A percentile compares a stretch with the other conserved stretches of the same genome.
phyloP scores from a whole-genome alignment of 1,284 basidiomycete genomes.

The Microbotryum silenes-acaulis region DNA sequence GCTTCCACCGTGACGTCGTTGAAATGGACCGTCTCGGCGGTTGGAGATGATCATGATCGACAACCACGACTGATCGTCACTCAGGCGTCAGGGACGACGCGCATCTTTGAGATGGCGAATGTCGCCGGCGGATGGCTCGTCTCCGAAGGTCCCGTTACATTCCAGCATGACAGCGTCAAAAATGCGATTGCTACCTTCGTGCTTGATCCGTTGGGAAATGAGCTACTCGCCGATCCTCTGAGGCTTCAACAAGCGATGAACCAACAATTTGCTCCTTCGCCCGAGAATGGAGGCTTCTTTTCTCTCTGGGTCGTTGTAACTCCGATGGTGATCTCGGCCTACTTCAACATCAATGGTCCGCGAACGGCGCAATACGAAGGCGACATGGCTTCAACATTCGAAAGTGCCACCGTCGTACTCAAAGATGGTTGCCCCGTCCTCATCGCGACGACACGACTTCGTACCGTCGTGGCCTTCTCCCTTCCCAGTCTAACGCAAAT shows the following conservation, averaged over 20 bases:
- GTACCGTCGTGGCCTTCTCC: constrained; percentile 20
- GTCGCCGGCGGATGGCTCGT: constrained; percentile 20
- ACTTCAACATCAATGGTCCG: constrained; percentile 43
- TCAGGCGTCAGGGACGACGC: constrained; percentile 50
- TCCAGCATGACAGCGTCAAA: constrained; percentile 20
- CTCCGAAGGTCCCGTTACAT: constrained; percentile 1
- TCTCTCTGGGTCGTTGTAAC: constrained; percentile 46
- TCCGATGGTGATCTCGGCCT: constrained; percentile 39
- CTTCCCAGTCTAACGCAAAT: constrained; percentile 18
- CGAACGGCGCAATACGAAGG: constrained; percentile 20
- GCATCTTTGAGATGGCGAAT: constrained; percentile 22
- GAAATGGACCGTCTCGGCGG: constrained; percentile 57
- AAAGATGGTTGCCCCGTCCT: constrained; percentile 20
- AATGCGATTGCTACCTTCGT: constrained; percentile 14
- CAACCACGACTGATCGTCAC: constrained; percentile 57
- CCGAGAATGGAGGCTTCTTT: constrained; percentile 33
- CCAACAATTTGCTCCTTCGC: constrained; percentile 27
- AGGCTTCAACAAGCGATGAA: constrained; percentile 30
- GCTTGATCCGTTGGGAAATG: constrained; percentile 20
- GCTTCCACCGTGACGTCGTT: constrained; percentile 48
- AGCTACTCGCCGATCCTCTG: constrained; percentile 32
- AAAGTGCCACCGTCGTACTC: constrained; percentile 12
- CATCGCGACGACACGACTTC: constrained; percentile 16
- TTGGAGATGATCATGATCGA: constrained; percentile 42
- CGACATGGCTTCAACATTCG: constrained; percentile 11